A percentile compares a stretch with the other conserved stretches of the same genome.
Evolutionary conservation across 139 green algal genomes (phyloP).

Genomic region (Chlamydomonas eustigma): DNA sequence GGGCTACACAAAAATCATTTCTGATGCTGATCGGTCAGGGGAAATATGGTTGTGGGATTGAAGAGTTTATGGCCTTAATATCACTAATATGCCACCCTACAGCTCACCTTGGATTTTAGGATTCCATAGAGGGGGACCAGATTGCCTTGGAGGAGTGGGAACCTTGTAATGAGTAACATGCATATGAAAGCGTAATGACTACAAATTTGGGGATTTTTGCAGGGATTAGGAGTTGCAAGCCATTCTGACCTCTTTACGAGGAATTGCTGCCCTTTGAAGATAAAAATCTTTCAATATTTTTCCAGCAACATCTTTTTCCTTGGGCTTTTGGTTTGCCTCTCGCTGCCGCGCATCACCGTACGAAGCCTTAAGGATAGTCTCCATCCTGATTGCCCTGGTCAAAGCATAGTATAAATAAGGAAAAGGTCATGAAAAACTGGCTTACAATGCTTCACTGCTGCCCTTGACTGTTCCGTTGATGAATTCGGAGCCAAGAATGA

Average conservation of each 20-base stretch:
- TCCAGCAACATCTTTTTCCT: background rate
- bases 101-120: constrained; percentile 28
- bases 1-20: too few species aligned
- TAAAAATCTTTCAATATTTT: background rate
- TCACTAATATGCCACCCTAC: too few species aligned
- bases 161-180: constrained; percentile 4
- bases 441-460: too few species aligned
- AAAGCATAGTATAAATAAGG: too few species aligned
- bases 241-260: background rate
- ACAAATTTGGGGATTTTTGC: background rate
- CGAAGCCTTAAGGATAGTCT: constrained; percentile 26
- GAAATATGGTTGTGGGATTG: too few species aligned
- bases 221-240: too few species aligned
- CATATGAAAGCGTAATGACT: background rate
- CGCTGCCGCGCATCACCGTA: constrained; percentile 27
- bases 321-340: constrained; percentile 6
- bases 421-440: too few species aligned
- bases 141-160: constrained; percentile 13
- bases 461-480: too few species aligned
- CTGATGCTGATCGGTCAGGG: too few species aligned
- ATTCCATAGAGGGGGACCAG: constrained; percentile 28
- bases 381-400: too few species aligned
- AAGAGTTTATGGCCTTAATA: too few species aligned
- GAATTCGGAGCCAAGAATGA: too few species aligned
- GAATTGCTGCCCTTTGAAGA: background rate